Evolutionary conservation across 2,329 filamentous ascomycete species (phyloP), one percentile per base, ranked within the genome.

Genomic region (Bimuria novae-zelandiae): DNA sequence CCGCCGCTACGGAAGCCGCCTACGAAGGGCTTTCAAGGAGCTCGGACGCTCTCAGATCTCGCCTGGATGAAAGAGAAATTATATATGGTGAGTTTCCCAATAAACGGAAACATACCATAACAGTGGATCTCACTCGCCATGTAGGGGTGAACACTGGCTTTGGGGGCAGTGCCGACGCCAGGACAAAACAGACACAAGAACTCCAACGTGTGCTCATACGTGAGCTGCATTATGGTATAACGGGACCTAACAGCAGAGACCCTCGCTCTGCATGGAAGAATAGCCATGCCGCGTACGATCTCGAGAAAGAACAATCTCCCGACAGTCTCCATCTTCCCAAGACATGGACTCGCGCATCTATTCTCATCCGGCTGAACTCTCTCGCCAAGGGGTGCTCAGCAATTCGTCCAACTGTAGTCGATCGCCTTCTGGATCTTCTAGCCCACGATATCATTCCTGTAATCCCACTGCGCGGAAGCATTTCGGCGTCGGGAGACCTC

Each of bases 401-500:
- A 2, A 78, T 86, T 16, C 72, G 78, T 1, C 59, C 78, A 2
- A 60, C 69, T 11, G 72, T 82, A 0, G 67, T 84, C 16, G 64
- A 81, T 29, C 68, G 67, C 22, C 61, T 85, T 6, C 47, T 80
- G 7, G 64, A 51, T 1, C 59, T 75, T 7, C 60, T 75, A 3
- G 60, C 65, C 16, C 55, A 61, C 7, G 60, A 71, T 48, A 63
- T 72, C 52, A 77, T 76, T 0, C 36, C 36, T 22, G 14, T 39
- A 6, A 22, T 39, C 7, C 36, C 36, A 5, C n/a, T 22, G 3
- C 36, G 17, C 4, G 36, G 19, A 19, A 39, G 36, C 21, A 82
- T 85, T 25, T 84, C 82, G 0, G 83, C 83, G 0, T 84, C 81
- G 3, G 83, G 83, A 0, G 83, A 85, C 60, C 71, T 85, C 6